phyloP scores from a whole-genome alignment of 306 rosid genomes.

The Vigna radiata region DNA sequence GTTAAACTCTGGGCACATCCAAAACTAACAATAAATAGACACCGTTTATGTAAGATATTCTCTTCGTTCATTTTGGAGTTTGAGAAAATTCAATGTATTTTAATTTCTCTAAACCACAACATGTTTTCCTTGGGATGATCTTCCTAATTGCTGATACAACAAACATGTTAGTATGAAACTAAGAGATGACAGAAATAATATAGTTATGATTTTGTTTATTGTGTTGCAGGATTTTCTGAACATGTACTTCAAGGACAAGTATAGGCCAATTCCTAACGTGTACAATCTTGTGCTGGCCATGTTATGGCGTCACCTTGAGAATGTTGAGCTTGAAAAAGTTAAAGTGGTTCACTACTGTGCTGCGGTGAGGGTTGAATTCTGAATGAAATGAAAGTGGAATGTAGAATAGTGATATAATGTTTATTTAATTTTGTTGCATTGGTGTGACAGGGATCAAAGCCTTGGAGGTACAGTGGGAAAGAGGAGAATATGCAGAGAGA shows the following conservation, averaged over 20 bases:
- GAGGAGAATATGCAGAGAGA: constrained; percentile 85
- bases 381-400: background rate
- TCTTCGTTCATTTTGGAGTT: constrained; percentile 1
- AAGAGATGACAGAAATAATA: background rate
- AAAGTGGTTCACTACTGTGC: constrained; percentile 94
- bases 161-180: background rate
- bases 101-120: constrained; percentile 6
- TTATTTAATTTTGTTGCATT: background rate
- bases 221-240: constrained; percentile 71
- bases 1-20: background rate
- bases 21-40: background rate
- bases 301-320: constrained; percentile 92
- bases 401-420: background rate
- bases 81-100: constrained; percentile 30
- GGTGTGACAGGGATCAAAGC: constrained; percentile 76
- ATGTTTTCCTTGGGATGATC: constrained; percentile 27
- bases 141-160: background rate
- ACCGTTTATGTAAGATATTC: constrained; percentile 1
- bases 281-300: constrained; percentile 81
- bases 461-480: constrained; percentile 84
- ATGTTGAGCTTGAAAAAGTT: constrained; percentile 63
- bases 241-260: constrained; percentile 65
- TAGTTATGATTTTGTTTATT: background rate
- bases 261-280: constrained; percentile 59
- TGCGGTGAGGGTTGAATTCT: constrained; percentile 53